phyloP scores from a whole-genome alignment of 2,329 filamentous ascomycete species.

The Orbilia oligospora region DNA sequence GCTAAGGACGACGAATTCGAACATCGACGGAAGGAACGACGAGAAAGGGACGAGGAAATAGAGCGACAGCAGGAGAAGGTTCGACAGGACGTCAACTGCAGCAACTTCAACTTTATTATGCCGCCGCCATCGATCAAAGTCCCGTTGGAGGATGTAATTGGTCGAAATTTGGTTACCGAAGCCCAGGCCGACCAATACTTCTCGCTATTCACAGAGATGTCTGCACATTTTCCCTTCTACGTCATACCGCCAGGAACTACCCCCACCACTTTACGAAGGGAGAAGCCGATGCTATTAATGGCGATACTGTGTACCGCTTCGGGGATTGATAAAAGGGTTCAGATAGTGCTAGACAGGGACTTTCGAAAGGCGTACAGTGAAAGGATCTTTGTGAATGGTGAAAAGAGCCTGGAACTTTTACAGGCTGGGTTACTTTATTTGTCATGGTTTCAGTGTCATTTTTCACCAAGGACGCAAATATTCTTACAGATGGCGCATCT shows the following conservation, averaged over 20 bases:
- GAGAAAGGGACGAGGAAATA: constrained; percentile 16
- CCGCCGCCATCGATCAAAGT: constrained; percentile 17
- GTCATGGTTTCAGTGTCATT: constrained; percentile 70
- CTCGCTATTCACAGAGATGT: constrained; percentile 67
- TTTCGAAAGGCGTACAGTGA: constrained; percentile 73
- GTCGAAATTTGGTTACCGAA: constrained; percentile 63
- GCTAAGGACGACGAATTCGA: constrained; percentile 27
- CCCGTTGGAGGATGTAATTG: constrained; percentile 47
- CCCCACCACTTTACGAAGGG: constrained; percentile 69
- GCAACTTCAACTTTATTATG: constrained; percentile 32
- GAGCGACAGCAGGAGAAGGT: not conserved
- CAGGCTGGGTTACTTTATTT: constrained; percentile 74
- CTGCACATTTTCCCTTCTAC: constrained; percentile 70
- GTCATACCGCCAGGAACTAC: constrained; percentile 67
- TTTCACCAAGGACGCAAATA: constrained; percentile 64
- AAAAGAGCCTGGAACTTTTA: constrained; percentile 73
- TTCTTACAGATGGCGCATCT: constrained; percentile 66
- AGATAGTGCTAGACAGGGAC: constrained; percentile 73
- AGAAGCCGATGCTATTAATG: constrained; percentile 72
- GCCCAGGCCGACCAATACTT: constrained; percentile 69
- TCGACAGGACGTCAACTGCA: constrained; percentile 31
- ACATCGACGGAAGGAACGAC: not conserved
- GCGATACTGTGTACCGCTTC: constrained; percentile 72
- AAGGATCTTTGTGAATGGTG: constrained; percentile 73
- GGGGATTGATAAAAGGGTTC: constrained; percentile 71